Conservation (phyloP, 2,329 filamentous ascomycete species). For the Pseudohalonectria lignicola region DNA sequence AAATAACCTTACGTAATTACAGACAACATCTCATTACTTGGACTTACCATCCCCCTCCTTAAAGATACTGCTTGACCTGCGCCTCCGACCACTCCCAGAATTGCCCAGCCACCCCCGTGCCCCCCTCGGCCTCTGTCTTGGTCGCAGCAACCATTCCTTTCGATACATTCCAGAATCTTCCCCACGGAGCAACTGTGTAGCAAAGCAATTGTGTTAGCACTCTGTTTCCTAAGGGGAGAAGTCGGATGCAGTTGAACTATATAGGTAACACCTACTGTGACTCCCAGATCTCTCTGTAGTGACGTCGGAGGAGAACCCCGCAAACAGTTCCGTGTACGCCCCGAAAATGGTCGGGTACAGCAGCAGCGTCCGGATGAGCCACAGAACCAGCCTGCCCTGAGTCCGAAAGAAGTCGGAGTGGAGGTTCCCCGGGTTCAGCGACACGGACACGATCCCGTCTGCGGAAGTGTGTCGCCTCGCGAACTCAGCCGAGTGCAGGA, state of each 20-base stretch:
- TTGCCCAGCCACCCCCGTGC: conserved; percentile 1
- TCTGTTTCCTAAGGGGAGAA: too few species aligned
- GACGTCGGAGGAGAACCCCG: conserved; percentile 30
- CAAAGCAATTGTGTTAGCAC: too few species aligned
- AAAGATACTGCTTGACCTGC: conserved; percentile 3
- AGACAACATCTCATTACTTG: too few species aligned
- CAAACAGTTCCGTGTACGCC: conserved; percentile 36
- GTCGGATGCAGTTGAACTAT: too few species aligned
- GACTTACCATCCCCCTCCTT: too few species aligned
- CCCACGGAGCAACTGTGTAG: conserved; percentile 6
- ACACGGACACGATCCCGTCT: conserved; percentile 5
- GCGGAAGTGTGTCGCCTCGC: conserved; percentile 5
- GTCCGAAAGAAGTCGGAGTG: conserved; percentile 23
- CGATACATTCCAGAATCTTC: conserved; percentile 1
- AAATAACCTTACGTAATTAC: too few species aligned
- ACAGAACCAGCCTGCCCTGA: conserved; percentile 11
- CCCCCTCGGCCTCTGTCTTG: conserved; percentile 5
- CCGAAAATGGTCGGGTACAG: conserved; percentile 22
- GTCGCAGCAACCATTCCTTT: neutral
- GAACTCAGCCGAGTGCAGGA: conserved; percentile 9
- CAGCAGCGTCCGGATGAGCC: conserved; percentile 14
- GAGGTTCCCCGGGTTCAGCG: conserved; percentile 28
- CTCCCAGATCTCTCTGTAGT: conserved; percentile 17
- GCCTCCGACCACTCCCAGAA: conserved; percentile 7
- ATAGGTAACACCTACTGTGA: neutral